These are phyloP conservation scores for Leccinum pachyderme DNA, from an alignment of 1,284 basidiomycete species.

Conservation along the genomic window DNA sequence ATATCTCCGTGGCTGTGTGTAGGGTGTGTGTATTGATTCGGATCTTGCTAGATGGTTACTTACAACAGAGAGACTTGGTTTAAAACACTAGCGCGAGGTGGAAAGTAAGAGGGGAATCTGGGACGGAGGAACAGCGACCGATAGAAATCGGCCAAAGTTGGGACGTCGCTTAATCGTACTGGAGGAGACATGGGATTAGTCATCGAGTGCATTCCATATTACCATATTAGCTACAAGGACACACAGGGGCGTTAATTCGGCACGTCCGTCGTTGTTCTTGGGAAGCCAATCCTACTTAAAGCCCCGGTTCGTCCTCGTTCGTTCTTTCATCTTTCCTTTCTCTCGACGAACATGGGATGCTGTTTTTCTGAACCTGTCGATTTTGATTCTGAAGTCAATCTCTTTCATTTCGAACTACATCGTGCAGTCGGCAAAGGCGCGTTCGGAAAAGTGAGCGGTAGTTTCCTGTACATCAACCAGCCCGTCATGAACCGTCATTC, in stretches of 20 bases:
- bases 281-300: slow-evolving; percentile 26
- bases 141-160: slow-evolving; percentile 53
- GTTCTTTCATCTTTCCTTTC: slow-evolving; percentile 33
- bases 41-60: slow-evolving; percentile 32
- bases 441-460: slow-evolving; percentile 86
- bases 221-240: slow-evolving; percentile 23
- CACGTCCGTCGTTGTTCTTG: slow-evolving; percentile 25
- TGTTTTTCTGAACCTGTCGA: slow-evolving; percentile 80
- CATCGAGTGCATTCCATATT: neutral
- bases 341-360: slow-evolving; percentile 53
- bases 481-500: neutral
- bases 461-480: no score
- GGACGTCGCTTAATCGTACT: slow-evolving; percentile 45
- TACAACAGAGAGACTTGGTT: slow-evolving; percentile 62
- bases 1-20: slow-evolving; percentile 73
- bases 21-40: neutral
- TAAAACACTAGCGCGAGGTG: slow-evolving; percentile 38
- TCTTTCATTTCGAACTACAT: slow-evolving; percentile 95
- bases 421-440: slow-evolving; percentile 94
- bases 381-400: slow-evolving; percentile 90
- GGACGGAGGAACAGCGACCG: slow-evolving; percentile 35
- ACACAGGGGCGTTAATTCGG: slow-evolving; percentile 3
- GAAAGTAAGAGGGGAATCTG: slow-evolving; percentile 29
- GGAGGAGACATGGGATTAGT: slow-evolving; percentile 30
- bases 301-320: slow-evolving; percentile 16